Base-by-base conservation (phyloP, 345 rosid genomes). In the Arabidopsis arenosa region DNA sequence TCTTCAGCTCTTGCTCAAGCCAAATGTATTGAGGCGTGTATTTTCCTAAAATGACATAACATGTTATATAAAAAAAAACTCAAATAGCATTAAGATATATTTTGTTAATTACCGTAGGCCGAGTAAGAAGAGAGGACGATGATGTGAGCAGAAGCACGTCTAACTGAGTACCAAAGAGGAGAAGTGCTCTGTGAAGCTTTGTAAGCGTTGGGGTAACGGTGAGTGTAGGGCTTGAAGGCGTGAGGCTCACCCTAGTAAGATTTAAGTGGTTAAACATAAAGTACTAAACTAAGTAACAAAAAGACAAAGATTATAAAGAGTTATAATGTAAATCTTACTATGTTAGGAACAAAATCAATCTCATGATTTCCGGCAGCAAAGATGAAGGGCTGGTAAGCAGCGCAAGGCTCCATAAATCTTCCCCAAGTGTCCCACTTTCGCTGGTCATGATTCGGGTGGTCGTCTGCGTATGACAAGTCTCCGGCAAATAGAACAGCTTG, bases 351-450 rank as follows among this genome's bases (percentile, higher is more conserved):
- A 7, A 40, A 65, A 69, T 82, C 86, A 2, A 86, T 17, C 56
- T 86, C 86, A n/a, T 84, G 89, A 64, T 84, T 86, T 10, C 89
- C 85, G 0, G 84, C 82, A 1, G 83, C 80, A 83, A 53, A 86
- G 54, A 86, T 86, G 70, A 84, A 84, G 1, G 89, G 89, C 9
- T 84, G 89, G 75, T 75, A 86, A 28, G 89, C 87, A 7, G 80
- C 79, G 11, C 82, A 82, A 23, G 83, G 75, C 80, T 86, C 89
- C 0, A 74, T 9, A 8, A 84, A 84, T 66, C 82, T 76, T 64
- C 85, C 87, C 84, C 84, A 86, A 17, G 83, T 5, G 56, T 86
- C 89, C 89, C 89, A 86, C 9, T 84, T 79, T 63, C 69, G 75
- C 7, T 83, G 79, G 79, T 86, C 85, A 72, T 80, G 83, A 30